Conservation (phyloP, 805 yeast species). For the Starmerella cellae region DNA sequence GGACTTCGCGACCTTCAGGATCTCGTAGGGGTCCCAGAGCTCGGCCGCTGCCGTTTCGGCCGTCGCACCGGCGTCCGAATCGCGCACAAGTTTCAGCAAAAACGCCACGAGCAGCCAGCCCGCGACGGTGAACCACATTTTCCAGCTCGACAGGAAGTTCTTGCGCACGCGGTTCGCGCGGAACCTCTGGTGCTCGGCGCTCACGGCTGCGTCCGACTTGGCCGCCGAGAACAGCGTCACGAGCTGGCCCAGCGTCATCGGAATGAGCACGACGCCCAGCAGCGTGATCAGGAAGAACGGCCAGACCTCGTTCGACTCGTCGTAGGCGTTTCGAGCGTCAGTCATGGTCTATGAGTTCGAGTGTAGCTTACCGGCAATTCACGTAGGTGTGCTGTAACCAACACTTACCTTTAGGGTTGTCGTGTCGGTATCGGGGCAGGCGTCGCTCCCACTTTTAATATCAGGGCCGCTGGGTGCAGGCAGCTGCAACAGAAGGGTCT, state of each 20-base stretch:
- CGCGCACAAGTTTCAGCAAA: conserved; percentile 29
- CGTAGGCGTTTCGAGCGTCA: conserved; percentile 39
- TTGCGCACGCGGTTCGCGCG: conserved; percentile 1
- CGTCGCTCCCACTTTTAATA: too few species aligned
- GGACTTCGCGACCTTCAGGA: conserved; percentile 56
- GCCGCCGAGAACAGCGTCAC: conserved; percentile 1
- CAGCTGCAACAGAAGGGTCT: too few species aligned
- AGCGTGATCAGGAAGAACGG: conserved; percentile 76
- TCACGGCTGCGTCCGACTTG: not conserved
- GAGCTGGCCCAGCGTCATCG: conserved; percentile 39
- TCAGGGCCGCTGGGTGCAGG: too few species aligned
- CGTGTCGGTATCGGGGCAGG: too few species aligned
- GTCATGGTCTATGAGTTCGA: too few species aligned
- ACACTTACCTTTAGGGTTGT: too few species aligned
- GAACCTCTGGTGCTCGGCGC: conserved; percentile 8
- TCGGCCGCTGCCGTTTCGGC: not conserved
- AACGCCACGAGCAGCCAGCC: conserved; percentile 53
- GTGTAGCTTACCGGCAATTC: too few species aligned
- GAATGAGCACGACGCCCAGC: conserved; percentile 52
- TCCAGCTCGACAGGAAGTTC: conserved; percentile 1
- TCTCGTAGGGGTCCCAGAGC: conserved; percentile 82
- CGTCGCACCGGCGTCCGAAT: conserved; percentile 22
- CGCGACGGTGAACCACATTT: conserved; percentile 24
- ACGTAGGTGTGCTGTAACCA: too few species aligned
- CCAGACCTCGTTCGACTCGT: conserved; percentile 85